Evolutionary conservation across 2,329 filamentous ascomycete species (phyloP).

Genomic region (Cordyceps fumosorosea): DNA sequence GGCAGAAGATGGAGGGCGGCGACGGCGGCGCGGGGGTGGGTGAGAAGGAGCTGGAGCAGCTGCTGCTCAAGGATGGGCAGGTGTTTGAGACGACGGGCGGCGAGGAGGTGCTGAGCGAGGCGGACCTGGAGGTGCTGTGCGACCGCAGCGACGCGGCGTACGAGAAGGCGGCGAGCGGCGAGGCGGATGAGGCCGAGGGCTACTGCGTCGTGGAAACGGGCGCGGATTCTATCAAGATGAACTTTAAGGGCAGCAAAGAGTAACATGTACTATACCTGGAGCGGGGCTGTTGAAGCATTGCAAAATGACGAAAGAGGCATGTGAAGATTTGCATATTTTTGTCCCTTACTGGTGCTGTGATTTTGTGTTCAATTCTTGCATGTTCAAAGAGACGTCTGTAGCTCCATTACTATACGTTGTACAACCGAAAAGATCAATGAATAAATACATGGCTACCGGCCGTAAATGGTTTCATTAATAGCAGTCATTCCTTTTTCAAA

Average conservation of each 20-base stretch:
- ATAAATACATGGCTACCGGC: neutral
- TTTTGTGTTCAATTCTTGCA: too few relatives aligned
- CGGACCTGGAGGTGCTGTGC: slow-evolving; percentile 70
- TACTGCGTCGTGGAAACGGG: slow-evolving; percentile 80
- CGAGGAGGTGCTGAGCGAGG: slow-evolving; percentile 63
- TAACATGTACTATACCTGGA: neutral
- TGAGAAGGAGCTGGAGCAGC: slow-evolving; percentile 52
- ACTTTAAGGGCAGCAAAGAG: slow-evolving; percentile 19
- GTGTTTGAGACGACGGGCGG: slow-evolving; percentile 53
- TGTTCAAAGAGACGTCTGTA: too few relatives aligned
- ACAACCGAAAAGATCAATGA: neutral
- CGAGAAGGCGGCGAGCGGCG: slow-evolving; percentile 67
- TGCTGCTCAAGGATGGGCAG: slow-evolving; percentile 66
- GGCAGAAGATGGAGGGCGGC: slow-evolving; percentile 48
- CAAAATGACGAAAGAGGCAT: neutral
- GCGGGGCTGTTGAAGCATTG: neutral
- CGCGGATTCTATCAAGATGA: slow-evolving; percentile 43
- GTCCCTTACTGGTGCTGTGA: neutral
- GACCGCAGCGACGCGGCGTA: slow-evolving; percentile 64
- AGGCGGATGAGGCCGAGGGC: slow-evolving; percentile 58
- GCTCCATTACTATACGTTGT: neutral
- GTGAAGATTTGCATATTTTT: neutral
- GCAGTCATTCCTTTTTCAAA: neutral
- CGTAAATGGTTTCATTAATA: neutral
- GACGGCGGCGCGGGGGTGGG: slow-evolving; percentile 47